Evolutionary conservation across 768 basidiomycete species (phyloP), one percentile per base, ranked within the genome.

Genomic region (Coprinellus aureogranulatus): DNA sequence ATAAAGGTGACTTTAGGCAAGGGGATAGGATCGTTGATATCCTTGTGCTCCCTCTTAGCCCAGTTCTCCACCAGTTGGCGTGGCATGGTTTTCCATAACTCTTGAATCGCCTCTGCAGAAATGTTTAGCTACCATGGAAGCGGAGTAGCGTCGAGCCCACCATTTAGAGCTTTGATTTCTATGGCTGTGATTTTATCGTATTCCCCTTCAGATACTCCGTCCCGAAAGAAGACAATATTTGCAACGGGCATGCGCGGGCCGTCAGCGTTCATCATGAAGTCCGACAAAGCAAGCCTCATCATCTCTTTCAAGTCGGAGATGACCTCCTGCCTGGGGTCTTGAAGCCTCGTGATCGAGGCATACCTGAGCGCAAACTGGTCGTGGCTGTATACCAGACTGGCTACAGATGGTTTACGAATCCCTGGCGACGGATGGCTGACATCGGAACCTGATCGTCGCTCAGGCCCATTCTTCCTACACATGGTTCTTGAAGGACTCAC

Each of bases 341-440:
- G 84, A 2, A 85, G 67, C 0, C 66, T 59, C 0, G 73, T 76
- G 0, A 72, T 54, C 0, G 81, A 73, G 4, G 68, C 67, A 49
- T 88, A 90, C 11, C 70, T 72, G 18, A 76, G 76, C 0, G 76
- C 82, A 0, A 67, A 55, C 0, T 0, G 14, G 53, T 89, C 84
- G 22, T 72, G 71, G 0, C 87, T 89, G 1, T 76, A 82, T 0
- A 90, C 88, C 0, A 89, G 63, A 1, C 81, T 77, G 0, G 87
- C 76, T 0, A 88, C 73, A 0, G 88, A 89, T 0, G 89, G 83
- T 31, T 68, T 61, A 46, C 61, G 49, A 0, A 77, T 62, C 0
- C 86, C 85, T 12, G 87, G 81, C 0, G 79, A 78, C 0, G 88
- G 84, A 59, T 91, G 89, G 6, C 81, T 77, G 0, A 89, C 79